A percentile compares a stretch with the other conserved stretches of the same genome.
Evolutionary conservation across 1,139 yeast species (phyloP).

Genomic region (Debaryomyces sp.): DNA sequence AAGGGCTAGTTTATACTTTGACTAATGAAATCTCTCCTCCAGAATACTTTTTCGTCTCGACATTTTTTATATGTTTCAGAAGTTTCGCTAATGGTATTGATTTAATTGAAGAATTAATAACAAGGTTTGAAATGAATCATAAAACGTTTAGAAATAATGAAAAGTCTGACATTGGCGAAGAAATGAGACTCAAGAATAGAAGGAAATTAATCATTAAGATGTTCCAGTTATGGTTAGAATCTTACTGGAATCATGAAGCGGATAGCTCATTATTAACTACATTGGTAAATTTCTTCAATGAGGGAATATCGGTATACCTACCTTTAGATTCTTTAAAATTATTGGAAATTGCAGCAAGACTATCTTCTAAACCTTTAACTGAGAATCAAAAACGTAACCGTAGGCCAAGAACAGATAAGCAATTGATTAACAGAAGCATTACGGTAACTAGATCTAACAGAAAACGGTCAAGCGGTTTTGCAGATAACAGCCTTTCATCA

Average conservation of each 20-base stretch:
- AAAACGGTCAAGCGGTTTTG: conserved; percentile 22
- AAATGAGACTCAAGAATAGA: conserved; percentile 60
- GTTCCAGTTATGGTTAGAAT: conserved; percentile 83
- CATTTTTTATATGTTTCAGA: conserved; percentile 81
- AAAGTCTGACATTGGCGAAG: conserved; percentile 44
- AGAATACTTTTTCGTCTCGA: conserved; percentile 68
- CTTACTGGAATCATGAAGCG: conserved; percentile 72
- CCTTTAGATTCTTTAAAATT: conserved; percentile 67
- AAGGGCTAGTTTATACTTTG: conserved; percentile 68
- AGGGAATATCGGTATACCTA: conserved; percentile 56
- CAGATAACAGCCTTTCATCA: conserved; percentile 28
- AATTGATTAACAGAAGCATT: conserved; percentile 51
- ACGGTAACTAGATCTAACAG: conserved; percentile 33
- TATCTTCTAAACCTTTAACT: conserved; percentile 42
- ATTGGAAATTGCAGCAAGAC: conserved; percentile 62
- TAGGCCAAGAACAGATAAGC: conserved; percentile 23
- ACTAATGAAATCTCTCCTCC: conserved; percentile 75
- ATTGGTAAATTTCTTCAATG: conserved; percentile 75
- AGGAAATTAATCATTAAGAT: conserved; percentile 67
- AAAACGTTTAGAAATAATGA: conserved; percentile 28
- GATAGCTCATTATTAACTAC: conserved; percentile 69
- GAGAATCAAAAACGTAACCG: conserved; percentile 23
- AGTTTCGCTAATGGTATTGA: conserved; percentile 72
- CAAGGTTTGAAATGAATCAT: conserved; percentile 59
- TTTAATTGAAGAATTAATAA: conserved; percentile 67